Conservation (phyloP, 2,329 filamentous ascomycete species). For the Nothomitra cinnamomea region DNA sequence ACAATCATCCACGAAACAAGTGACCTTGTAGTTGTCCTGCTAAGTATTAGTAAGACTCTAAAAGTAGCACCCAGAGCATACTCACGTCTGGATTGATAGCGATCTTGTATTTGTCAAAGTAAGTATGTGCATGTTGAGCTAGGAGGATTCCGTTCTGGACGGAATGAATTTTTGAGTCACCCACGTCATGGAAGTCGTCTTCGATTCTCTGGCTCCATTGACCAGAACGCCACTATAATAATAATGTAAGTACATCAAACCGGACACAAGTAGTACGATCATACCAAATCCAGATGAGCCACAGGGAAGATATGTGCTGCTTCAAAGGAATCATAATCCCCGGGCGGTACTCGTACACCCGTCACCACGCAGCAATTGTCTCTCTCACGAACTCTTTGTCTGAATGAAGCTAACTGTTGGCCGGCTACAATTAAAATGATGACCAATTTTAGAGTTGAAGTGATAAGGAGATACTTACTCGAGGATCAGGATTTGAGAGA, state of each 20-base stretch:
- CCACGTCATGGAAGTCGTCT: not conserved
- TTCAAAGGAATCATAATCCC: not conserved
- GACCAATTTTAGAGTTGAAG: not conserved
- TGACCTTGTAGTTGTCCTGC: not conserved
- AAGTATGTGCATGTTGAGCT: not conserved
- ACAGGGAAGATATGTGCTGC: no score
- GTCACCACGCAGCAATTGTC: not conserved
- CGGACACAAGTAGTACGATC: not conserved
- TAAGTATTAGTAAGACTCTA: not conserved
- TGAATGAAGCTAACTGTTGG: not conserved
- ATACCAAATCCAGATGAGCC: constrained; percentile 1
- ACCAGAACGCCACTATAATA: no score
- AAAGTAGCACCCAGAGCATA: not conserved
- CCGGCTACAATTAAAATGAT: constrained; percentile 1
- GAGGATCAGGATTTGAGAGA: constrained; percentile 3
- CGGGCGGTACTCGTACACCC: not conserved
- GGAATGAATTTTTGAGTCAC: not conserved
- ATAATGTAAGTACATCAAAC: not conserved
- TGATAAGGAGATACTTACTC: constrained; percentile 3
- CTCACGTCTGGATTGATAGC: constrained; percentile 2
- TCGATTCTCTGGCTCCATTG: no score
- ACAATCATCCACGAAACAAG: not conserved
- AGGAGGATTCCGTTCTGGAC: constrained; percentile 2
- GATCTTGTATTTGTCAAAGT: not conserved
- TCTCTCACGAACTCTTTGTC: not conserved